Evolutionary conservation across 2,329 filamentous ascomycete genomes (phyloP), one percentile per base, ranked within the genome.

Genomic region (Stylonectria norvegica): DNA sequence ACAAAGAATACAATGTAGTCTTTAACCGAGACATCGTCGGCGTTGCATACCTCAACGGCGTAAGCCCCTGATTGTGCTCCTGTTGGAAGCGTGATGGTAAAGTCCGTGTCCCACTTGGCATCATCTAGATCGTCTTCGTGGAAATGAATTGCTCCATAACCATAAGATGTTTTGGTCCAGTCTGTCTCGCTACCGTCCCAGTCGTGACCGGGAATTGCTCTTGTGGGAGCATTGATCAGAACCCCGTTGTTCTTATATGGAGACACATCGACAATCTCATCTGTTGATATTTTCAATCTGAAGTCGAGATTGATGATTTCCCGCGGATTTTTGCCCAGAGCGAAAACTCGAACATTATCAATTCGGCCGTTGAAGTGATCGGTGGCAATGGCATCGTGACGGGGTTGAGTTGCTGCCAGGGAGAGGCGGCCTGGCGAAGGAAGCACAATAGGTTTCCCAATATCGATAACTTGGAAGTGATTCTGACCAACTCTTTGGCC

Each of bases 61-160:
- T 62, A 61, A 16, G 53, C 50, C n/a, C 60, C 57, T 15, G 56
- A 60, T 2, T 40, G 43, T 16, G 52, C 38, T 17, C 41, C 35
- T 5, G 31, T 3, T 33, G 51, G 52, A 22, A 63, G 41, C 3
- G 45, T 50, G 27, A 64, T 33, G 4, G 36, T 38, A 35, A 65
- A 62, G 40, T 63, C 55, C 2, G 59, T 64, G 5, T 47, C 51
- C 62, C 60, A 65, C 5, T 38, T 45, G 3, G 63, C 62, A 45
- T 66, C 63, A 42, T 66, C 62, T 6, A 65, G 38, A 38, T 66
- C 63, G 35, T 66, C 63, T 15, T 66, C 63, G 40, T 66, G 63
- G 44, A 66, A 66, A 38, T 66, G 62, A 29, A 66, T 66, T 1
- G 63, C 62, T 6, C 63, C 61, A 37, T 62, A 65, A 1, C 62